Conservation (phyloP, 1,284 basidiomycete species). For the Irpex sp. region DNA sequence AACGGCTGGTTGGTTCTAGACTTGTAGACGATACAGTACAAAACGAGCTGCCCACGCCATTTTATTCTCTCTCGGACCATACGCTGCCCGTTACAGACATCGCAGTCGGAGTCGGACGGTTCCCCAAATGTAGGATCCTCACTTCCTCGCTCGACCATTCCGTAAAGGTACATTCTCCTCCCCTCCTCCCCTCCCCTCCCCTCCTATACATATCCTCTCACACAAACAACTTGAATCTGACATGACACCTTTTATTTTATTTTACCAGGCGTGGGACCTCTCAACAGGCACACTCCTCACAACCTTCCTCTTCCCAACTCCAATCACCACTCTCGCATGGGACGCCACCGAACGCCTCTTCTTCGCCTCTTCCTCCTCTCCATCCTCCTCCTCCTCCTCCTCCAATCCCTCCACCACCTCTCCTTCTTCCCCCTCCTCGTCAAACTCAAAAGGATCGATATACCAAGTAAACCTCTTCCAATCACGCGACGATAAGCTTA, state of each 20-base stretch:
- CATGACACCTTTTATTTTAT: conserved; percentile 10
- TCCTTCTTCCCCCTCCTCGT: too few relatives aligned
- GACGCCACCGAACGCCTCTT: conserved; percentile 86
- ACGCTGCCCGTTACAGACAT: conserved; percentile 87
- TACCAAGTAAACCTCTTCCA: conserved; percentile 82
- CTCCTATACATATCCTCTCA: too few relatives aligned
- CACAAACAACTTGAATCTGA: too few relatives aligned
- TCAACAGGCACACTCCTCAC: conserved; percentile 74
- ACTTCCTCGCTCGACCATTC: conserved; percentile 87
- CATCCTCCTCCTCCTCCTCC: too few relatives aligned
- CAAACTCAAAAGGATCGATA: conserved; percentile 52
- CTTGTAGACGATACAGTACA: conserved; percentile 68
- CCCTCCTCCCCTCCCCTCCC: too few relatives aligned
- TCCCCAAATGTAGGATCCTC: conserved; percentile 76
- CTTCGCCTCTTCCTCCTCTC: conserved; percentile 66
- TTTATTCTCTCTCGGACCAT: conserved; percentile 85
- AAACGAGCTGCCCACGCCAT: conserved; percentile 71
- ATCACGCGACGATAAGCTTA: conserved; percentile 46
- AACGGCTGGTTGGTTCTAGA: conserved; percentile 31
- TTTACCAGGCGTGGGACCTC: conserved; percentile 81
- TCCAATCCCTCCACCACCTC: too few relatives aligned
- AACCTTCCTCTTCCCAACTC: conserved; percentile 80
- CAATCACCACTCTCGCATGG: conserved; percentile 68
- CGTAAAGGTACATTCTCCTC: too few relatives aligned
- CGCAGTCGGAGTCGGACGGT: conserved; percentile 72